Base-by-base conservation (phyloP, 495 filamentous ascomycete genomes). In the Neurospora sublineolata region DNA sequence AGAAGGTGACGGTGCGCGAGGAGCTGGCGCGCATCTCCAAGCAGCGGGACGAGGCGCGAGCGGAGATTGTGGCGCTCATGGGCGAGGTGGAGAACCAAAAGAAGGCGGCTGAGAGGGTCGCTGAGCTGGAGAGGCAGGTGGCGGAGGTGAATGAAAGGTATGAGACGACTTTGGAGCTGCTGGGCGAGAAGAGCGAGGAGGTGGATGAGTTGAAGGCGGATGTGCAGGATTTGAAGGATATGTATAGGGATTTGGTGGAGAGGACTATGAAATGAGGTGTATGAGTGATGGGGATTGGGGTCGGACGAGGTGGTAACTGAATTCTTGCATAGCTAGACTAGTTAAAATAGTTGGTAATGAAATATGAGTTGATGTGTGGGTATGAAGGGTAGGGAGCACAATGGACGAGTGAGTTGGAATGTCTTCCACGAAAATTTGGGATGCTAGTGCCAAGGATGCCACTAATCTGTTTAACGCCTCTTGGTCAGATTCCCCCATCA, bases 101-200 rank as follows among this genome's bases (percentile, higher is more conserved):
- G 74, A 81, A 77, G 0, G 87, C 87, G 11, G 86, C 89, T 44
- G 81, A 83, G 73, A 86, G 83, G 68, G 86, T 92, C 12, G 84
- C 84, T 46, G 86, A 85, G 70, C 78, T 97, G 3, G 91, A 97
- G 79, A 82, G 79, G 67, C 88, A 90, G 72, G 80, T 94, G 20
- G 80, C 80, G 68, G 89, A 89, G 67, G 80, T 92, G 71, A 85
- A 88, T 74, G 82, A 86, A 74, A 84, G 94, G 75, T 97, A 97
- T 78, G 88, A 94, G 80, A 95, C 93, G 1, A 94, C 92, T 60
- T 83, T 99, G 52, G 94, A 97, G 84, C 90, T 99, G 91, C 80
- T 97, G 44, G 95, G 95, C 12, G 95, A 99, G 87, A 97, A 96
- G 88, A 97, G 92, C 77, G 95, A 98, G 85, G 81, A 89, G 78